These are phyloP conservation scores for Metschnikowia anglica DNA, from an alignment of 805 yeast genomes.

Conservation along the genomic window DNA sequence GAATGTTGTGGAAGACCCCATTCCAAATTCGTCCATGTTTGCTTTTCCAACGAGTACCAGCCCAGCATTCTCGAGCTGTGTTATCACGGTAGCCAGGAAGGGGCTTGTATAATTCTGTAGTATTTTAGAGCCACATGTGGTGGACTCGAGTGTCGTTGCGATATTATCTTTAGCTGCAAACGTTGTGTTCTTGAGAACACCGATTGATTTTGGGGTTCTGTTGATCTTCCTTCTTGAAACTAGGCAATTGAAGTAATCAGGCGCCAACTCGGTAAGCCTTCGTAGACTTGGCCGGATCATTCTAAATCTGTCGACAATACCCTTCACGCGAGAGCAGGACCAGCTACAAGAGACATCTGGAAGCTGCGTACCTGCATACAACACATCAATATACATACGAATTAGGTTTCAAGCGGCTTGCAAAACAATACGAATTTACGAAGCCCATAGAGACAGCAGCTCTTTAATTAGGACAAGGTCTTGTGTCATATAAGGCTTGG, in stretches of 20 bases:
- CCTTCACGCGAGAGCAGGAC: too few relatives aligned
- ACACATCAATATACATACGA: too few relatives aligned
- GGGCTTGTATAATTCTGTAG: slow-evolving; percentile 67
- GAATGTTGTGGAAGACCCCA: slow-evolving; percentile 77
- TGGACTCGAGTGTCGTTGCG: slow-evolving; percentile 56
- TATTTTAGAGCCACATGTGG: slow-evolving; percentile 77
- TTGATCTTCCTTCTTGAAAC: slow-evolving; percentile 3
- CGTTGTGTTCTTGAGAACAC: slow-evolving; percentile 8
- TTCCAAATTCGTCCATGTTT: slow-evolving; percentile 95
- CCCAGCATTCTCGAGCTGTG: slow-evolving; percentile 52
- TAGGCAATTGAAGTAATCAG: slow-evolving; percentile 18
- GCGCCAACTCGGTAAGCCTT: slow-evolving; percentile 1
- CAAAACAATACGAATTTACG: too few relatives aligned
- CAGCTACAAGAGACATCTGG: too few relatives aligned
- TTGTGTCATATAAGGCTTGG: too few relatives aligned
- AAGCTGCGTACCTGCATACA: too few relatives aligned
- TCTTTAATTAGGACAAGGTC: too few relatives aligned
- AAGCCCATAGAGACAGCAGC: too few relatives aligned
- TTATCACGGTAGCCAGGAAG: slow-evolving; percentile 72
- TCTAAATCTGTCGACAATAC: too few relatives aligned
- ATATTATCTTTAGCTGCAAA: slow-evolving; percentile 72
- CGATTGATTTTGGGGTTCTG: background rate
- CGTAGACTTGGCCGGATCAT: slow-evolving; percentile 10
- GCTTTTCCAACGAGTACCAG: slow-evolving; percentile 69
- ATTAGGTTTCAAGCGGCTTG: too few relatives aligned